Evolutionary conservation across 306 rosid genomes (phyloP).

Genomic region (Corylus avellana): DNA sequence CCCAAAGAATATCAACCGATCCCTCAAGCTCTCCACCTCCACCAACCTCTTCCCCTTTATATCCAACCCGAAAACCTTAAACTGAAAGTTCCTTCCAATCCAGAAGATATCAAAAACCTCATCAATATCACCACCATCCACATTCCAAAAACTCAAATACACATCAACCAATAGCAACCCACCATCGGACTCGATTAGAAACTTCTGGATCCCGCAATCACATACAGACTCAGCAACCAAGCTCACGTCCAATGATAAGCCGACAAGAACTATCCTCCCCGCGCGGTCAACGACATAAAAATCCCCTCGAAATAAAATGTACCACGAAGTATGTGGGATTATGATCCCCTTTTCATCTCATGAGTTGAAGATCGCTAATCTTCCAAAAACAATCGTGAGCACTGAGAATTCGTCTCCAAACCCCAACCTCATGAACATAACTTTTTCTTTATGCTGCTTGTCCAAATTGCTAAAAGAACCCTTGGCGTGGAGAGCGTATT

Average conservation of each 20-base stretch:
- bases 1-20: conserved; percentile 64
- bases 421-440: conserved; percentile 42
- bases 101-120: conserved; percentile 25
- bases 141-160: conserved; percentile 30
- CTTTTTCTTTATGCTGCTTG: conserved; percentile 65
- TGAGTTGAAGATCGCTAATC: conserved; percentile 51
- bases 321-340: conserved; percentile 1
- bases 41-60: conserved; percentile 54
- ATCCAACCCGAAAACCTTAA: conserved; percentile 50
- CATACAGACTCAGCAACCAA: conserved; percentile 62
- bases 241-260: conserved; percentile 24
- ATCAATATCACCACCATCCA: neutral
- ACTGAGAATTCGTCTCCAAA: conserved; percentile 35
- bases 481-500: conserved; percentile 41
- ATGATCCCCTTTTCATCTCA: conserved; percentile 57
- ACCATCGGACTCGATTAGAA: conserved; percentile 60
- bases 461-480: conserved; percentile 29
- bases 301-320: conserved; percentile 37
- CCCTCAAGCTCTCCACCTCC: conserved; percentile 53
- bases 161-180: conserved; percentile 70
- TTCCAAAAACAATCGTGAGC: conserved; percentile 80
- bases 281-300: conserved; percentile 61
- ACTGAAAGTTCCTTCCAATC: conserved; percentile 52
- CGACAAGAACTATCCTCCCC: conserved; percentile 59
- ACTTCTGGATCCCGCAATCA: conserved; percentile 78